Percentiles rank a stretch among this genome's conserved stretches.
Evolutionary conservation across 306 rosid species (phyloP).

Genomic region (Fagus sylvatica): DNA sequence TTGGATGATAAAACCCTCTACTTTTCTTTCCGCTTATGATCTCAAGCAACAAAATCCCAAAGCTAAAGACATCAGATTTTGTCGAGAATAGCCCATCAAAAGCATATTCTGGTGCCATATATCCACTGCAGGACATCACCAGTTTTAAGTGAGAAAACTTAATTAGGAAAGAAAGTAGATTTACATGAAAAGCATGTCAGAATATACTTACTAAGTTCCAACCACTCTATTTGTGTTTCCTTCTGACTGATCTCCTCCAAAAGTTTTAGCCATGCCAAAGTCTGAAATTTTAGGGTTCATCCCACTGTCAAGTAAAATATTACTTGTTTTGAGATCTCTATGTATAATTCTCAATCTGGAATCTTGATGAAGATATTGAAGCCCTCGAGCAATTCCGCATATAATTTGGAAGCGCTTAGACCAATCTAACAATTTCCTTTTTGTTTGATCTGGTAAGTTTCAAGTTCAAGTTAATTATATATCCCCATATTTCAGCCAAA

Average conservation of each 20-base stretch:
- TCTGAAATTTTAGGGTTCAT: conserved; percentile 40
- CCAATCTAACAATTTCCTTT: conserved; percentile 23
- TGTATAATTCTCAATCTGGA: too few species aligned
- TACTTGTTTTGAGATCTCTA: too few species aligned
- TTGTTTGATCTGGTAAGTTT: conserved; percentile 14
- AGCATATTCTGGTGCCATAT: too few species aligned
- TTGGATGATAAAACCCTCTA: too few species aligned
- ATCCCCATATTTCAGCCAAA: not conserved
- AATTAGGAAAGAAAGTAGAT: not conserved
- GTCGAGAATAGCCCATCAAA: too few species aligned
- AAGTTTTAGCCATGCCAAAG: conserved; percentile 40
- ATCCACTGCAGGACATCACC: not conserved
- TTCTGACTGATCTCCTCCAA: conserved; percentile 34
- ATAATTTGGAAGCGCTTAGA: conserved; percentile 29
- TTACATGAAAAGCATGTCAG: not conserved
- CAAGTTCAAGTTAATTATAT: conserved; percentile 1
- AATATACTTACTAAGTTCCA: conserved; percentile 35
- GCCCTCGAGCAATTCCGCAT: conserved; percentile 34
- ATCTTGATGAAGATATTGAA: conserved; percentile 28
- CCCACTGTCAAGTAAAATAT: not conserved
- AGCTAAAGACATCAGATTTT: too few species aligned
- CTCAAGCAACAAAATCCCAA: too few species aligned
- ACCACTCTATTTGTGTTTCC: conserved; percentile 36
- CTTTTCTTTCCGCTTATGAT: too few species aligned
- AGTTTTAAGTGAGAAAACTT: not conserved